These are phyloP conservation scores for Boletus sp. DNA, from an alignment of 1,284 basidiomycete genomes.

Conservation along the genomic window DNA sequence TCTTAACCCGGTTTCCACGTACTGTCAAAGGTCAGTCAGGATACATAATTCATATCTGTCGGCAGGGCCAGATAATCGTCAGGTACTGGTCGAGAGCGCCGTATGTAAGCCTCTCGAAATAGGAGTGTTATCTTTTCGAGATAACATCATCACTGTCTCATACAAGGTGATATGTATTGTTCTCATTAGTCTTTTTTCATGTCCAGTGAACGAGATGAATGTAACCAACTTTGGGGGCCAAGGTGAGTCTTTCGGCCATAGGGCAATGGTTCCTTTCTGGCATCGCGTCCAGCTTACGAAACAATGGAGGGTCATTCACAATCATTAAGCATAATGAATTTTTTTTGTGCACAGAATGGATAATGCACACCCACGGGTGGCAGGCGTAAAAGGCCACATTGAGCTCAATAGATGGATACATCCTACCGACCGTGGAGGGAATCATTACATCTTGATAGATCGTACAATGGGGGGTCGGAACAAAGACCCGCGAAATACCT, in stretches of 20 bases:
- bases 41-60: not conserved
- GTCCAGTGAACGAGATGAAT: not conserved
- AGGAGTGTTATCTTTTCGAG: not conserved
- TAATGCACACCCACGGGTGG: slow-evolving; percentile 5
- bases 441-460: slow-evolving; percentile 20
- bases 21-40: not conserved
- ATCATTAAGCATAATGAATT: not conserved
- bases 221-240: slow-evolving; percentile 2
- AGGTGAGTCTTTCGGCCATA: not conserved
- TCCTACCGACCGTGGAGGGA: not conserved
- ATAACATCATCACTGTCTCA: not conserved
- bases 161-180: not conserved
- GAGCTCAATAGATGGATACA: slow-evolving; percentile 8
- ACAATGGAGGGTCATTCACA: slow-evolving; percentile 4
- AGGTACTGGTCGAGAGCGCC: not conserved
- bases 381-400: slow-evolving; percentile 9
- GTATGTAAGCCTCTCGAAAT: not conserved
- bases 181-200: not conserved
- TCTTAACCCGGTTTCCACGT: not conserved
- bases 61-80: not conserved
- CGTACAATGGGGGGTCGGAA: slow-evolving; percentile 9
- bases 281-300: not conserved
- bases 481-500: slow-evolving; percentile 5
- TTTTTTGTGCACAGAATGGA: slow-evolving; percentile 6
- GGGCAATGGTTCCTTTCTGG: slow-evolving; percentile 2